Evolutionary conservation across 352 stramenopile genomes (phyloP).

Genomic region (Phytophthora boehmeriae): DNA sequence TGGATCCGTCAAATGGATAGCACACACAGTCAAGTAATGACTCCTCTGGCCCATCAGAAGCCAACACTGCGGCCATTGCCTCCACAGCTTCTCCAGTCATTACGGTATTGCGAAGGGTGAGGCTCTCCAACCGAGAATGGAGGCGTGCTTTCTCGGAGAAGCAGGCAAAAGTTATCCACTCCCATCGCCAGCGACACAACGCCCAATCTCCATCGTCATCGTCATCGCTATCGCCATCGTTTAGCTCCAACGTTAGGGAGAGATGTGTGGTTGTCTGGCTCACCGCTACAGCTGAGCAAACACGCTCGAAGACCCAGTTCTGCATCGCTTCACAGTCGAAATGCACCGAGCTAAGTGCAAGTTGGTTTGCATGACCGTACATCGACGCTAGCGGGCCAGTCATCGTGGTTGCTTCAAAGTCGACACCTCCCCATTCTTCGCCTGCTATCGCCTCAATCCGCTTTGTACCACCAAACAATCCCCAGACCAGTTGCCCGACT

Average conservation of each 20-base stretch:
- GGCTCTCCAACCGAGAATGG: constrained; percentile 24
- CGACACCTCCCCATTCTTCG: constrained; percentile 8
- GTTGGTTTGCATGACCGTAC: constrained; percentile 21
- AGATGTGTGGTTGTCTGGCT: constrained; percentile 31
- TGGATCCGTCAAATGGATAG: constrained; percentile 3
- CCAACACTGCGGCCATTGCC: constrained; percentile 26
- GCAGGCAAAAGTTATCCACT: constrained; percentile 33
- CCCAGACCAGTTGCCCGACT: constrained; percentile 18
- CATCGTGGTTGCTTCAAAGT: constrained; percentile 23
- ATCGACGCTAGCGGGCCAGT: constrained; percentile 19
- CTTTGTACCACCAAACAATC: constrained; percentile 26
- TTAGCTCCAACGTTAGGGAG: constrained; percentile 19
- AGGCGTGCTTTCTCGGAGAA: constrained; percentile 37
- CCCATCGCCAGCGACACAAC: constrained; percentile 28
- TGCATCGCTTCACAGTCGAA: constrained; percentile 31
- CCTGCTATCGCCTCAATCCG: background rate
- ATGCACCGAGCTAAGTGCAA: constrained; percentile 14
- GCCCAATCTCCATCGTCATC: constrained; percentile 12
- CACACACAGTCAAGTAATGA: constrained; percentile 9
- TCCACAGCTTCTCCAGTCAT: constrained; percentile 26
- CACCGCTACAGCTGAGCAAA: constrained; percentile 30
- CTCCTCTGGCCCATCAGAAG: constrained; percentile 26
- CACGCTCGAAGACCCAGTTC: constrained; percentile 31
- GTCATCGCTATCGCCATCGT: constrained; percentile 13
- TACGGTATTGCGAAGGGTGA: constrained; percentile 22